Percentiles rank a stretch among this genome's conserved stretches.
Conservation (phyloP, 768 basidiomycete genomes). For the Boletus barrowsii region DNA sequence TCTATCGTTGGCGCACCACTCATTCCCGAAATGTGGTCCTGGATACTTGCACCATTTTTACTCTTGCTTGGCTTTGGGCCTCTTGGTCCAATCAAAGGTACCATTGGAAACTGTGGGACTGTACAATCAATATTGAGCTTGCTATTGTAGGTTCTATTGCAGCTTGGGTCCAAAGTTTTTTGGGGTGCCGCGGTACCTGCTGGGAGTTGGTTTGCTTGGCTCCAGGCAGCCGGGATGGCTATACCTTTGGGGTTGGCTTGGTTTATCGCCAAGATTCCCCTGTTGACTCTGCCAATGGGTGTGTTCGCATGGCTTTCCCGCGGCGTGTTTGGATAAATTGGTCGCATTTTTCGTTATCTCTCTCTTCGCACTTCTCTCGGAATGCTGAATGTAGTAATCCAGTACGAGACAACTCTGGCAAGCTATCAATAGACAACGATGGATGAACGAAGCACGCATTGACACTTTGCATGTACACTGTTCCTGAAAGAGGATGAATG, state of each 20-base stretch:
- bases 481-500: too few relatives aligned
- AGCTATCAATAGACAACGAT: too few relatives aligned
- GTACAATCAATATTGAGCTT: neutral
- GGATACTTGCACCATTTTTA: conserved; percentile 9
- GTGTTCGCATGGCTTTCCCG: neutral
- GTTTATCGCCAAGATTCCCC: neutral
- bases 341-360: too few relatives aligned
- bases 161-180: conserved; percentile 6
- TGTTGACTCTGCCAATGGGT: neutral
- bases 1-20: too few relatives aligned
- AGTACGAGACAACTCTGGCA: too few relatives aligned
- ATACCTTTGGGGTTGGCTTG: conserved; percentile 1
- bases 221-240: conserved; percentile 14
- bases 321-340: too few relatives aligned
- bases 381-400: too few relatives aligned
- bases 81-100: conserved; percentile 10
- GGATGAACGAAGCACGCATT: too few relatives aligned
- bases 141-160: conserved; percentile 10
- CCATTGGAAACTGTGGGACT: fast-evolving
- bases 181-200: conserved; percentile 2
- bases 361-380: too few relatives aligned
- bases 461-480: too few relatives aligned
- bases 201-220: conserved; percentile 11
- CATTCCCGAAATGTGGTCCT: neutral
- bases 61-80: conserved; percentile 15